phyloP scores from a whole-genome alignment of 1,284 basidiomycete species.

The Grifola frondosa region DNA sequence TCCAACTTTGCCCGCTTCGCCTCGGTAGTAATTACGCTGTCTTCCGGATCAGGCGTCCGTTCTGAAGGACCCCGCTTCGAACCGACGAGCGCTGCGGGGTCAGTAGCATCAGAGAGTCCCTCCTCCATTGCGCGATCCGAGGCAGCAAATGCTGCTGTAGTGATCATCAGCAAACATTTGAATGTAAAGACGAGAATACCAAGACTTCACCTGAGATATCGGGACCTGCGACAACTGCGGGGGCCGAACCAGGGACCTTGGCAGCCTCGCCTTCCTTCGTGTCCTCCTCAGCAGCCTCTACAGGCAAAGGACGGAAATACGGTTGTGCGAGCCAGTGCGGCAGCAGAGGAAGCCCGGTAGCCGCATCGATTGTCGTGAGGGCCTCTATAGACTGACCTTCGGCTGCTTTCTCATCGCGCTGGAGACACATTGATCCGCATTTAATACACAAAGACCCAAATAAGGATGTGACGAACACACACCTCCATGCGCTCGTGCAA shows the following conservation, averaged over 20 bases:
- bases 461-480: slow-evolving; percentile 25
- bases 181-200: too few relatives aligned
- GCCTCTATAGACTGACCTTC: slow-evolving; percentile 41
- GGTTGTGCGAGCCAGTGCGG: slow-evolving; percentile 89
- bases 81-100: slow-evolving; percentile 4
- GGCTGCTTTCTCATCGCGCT: slow-evolving; percentile 46
- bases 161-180: background rate
- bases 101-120: background rate
- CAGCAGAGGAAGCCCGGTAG: slow-evolving; percentile 57
- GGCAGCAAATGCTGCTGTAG: background rate
- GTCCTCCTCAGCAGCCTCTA: slow-evolving; percentile 11
- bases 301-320: slow-evolving; percentile 61
- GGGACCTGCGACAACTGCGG: too few relatives aligned
- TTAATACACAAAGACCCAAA: background rate
- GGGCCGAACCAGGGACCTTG: slow-evolving; percentile 11
- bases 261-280: slow-evolving; percentile 10
- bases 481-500: slow-evolving; percentile 69
- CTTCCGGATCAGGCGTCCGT: background rate
- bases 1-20: slow-evolving; percentile 20
- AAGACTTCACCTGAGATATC: too few relatives aligned
- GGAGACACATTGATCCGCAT: background rate
- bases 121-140: slow-evolving; percentile 1
- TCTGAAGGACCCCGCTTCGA: slow-evolving; percentile 18
- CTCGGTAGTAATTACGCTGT: slow-evolving; percentile 1
- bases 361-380: slow-evolving; percentile 47